phyloP scores from a whole-genome alignment of 768 basidiomycete species.

The Leccinum arenicola region DNA sequence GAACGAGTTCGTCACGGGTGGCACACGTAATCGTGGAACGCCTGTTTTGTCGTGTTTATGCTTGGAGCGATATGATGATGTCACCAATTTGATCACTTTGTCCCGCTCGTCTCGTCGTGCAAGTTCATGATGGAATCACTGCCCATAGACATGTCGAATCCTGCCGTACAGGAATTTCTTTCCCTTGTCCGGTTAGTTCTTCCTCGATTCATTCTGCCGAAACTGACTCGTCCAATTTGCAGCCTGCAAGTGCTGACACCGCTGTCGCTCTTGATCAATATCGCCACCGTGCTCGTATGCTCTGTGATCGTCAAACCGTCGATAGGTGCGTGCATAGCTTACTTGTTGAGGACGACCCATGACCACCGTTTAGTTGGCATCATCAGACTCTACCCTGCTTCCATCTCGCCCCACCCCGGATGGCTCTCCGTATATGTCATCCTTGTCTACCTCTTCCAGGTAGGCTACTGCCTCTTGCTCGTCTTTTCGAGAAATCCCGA shows the following conservation, averaged over 20 bases:
- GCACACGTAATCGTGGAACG: neutral
- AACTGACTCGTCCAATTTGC: neutral
- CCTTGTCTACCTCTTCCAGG: conserved; percentile 59
- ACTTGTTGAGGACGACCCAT: neutral
- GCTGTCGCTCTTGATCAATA: conserved; percentile 76
- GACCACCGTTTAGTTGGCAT: conserved; percentile 41
- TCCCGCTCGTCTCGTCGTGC: neutral
- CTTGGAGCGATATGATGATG: conserved; percentile 12
- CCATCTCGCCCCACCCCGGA: conserved; percentile 64
- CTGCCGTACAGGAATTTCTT: conserved; percentile 63
- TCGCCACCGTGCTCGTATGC: conserved; percentile 71
- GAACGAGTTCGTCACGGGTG: neutral
- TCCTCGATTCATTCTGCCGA: neutral
- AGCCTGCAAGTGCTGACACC: conserved; percentile 88
- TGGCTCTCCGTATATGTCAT: conserved; percentile 61
- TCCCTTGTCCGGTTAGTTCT: conserved; percentile 52
- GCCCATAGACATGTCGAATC: conserved; percentile 57
- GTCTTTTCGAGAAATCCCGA: conserved; percentile 68
- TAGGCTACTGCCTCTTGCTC: conserved; percentile 83
- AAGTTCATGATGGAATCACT: conserved; percentile 46
- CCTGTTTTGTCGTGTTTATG: conserved; percentile 12
- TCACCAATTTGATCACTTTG: conserved; percentile 2
- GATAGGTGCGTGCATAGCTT: conserved; percentile 37
- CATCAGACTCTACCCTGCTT: conserved; percentile 53
- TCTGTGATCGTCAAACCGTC: conserved; percentile 63